Evolutionary conservation across 352 stramenopile species (phyloP).

Genomic region (Phytophthora sp.): DNA sequence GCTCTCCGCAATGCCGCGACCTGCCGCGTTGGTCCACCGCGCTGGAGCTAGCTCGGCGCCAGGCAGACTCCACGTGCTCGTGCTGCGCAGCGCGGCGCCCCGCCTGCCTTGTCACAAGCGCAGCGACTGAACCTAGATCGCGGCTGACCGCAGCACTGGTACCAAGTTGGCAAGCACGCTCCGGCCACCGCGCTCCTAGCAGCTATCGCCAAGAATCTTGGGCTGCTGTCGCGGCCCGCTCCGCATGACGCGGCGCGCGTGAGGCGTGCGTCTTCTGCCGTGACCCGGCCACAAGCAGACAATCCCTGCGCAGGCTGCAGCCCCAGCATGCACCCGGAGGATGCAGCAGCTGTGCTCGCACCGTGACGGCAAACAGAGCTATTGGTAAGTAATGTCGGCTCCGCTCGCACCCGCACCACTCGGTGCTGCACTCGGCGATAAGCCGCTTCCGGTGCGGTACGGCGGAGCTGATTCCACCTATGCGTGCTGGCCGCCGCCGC

Average conservation of each 20-base stretch:
- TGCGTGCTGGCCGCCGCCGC: no score
- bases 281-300: constrained; percentile 9
- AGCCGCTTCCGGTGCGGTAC: constrained; percentile 21
- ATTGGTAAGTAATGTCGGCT: no score
- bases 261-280: background rate
- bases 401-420: background rate
- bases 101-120: no score
- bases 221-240: background rate
- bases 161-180: background rate
- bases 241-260: constrained; percentile 3
- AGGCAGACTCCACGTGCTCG: no score
- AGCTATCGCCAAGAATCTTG: background rate
- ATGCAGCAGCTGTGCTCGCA: background rate
- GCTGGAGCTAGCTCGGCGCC: no score
- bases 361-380: background rate
- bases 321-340: background rate
- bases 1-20: constrained; percentile 14
- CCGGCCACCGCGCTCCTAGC: background rate
- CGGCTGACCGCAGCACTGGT: no score
- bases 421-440: background rate
- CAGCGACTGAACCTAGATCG: no score
- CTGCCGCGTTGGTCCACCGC: no score
- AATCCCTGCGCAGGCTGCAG: constrained; percentile 1
- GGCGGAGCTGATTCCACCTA: constrained; percentile 9
- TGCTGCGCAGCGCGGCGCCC: no score